phyloP scores from a whole-genome alignment of 225 moss, liverwort and hornwort species.

The Sphagnum tenellum region DNA sequence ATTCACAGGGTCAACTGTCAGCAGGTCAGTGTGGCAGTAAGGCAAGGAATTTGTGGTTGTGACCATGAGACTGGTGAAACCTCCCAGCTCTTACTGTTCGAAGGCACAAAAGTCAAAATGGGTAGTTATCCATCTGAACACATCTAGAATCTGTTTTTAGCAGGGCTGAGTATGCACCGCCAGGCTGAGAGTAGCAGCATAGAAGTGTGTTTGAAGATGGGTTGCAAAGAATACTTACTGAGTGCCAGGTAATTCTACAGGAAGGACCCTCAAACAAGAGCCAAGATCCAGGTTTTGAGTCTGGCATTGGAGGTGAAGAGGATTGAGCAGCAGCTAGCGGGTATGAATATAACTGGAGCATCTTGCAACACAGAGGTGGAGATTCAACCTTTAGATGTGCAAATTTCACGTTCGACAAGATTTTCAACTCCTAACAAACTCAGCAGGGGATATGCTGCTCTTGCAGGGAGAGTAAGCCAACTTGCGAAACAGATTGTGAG shows the following conservation, averaged over 20 bases:
- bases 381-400: constrained; percentile 10
- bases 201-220: not conserved
- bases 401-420: constrained; percentile 2
- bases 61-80: too few relatives aligned
- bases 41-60: too few relatives aligned
- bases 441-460: constrained; percentile 16
- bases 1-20: too few relatives aligned
- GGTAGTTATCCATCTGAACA: not conserved
- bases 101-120: not conserved
- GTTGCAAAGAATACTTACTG: not conserved
- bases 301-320: constrained; percentile 36
- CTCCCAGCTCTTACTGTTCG: not conserved
- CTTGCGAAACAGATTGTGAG: constrained; percentile 36
- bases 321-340: constrained; percentile 27
- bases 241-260: not conserved
- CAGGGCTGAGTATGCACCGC: too few relatives aligned
- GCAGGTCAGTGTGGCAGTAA: too few relatives aligned
- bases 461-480: constrained; percentile 30
- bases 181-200: too few relatives aligned
- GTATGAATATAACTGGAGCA: constrained; percentile 20
- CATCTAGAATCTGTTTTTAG: not conserved
- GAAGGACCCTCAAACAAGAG: constrained; percentile 24
- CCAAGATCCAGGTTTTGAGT: constrained; percentile 29
- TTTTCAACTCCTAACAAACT: constrained; percentile 7
- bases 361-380: not conserved